Evolutionary conservation across 2,329 filamentous ascomycete genomes (phyloP).

Genomic region (Cordyceps sp.): DNA sequence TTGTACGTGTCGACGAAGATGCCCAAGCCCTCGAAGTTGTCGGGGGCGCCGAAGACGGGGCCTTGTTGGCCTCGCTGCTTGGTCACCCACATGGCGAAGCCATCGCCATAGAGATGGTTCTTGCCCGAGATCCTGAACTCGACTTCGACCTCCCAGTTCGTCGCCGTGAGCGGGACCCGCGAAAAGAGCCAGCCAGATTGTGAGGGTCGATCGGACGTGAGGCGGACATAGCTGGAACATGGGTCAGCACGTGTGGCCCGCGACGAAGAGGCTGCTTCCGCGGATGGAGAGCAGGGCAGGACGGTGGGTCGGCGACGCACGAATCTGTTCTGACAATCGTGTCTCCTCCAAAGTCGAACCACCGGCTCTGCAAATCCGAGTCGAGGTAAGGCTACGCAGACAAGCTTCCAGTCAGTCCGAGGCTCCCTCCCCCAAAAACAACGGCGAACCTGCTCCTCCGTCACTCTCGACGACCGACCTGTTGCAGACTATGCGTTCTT

Average conservation of each 20-base stretch:
- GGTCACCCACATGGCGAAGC: constrained; percentile 95
- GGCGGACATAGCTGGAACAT: constrained; percentile 63
- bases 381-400: constrained; percentile 84
- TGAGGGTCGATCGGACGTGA: constrained; percentile 80
- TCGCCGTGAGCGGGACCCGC: constrained; percentile 83
- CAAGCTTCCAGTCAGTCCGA: no score
- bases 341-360: constrained; percentile 98
- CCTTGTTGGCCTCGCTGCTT: constrained; percentile 73
- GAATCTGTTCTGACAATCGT: constrained; percentile 62
- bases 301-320: constrained; percentile 29
- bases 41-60: constrained; percentile 72
- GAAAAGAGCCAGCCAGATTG: constrained; percentile 91
- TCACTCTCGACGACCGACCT: constrained; percentile 36
- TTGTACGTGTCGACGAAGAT: constrained; percentile 99
- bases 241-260: no score
- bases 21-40: constrained; percentile 85
- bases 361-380: constrained; percentile 93
- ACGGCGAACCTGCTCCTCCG: no score
- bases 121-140: constrained; percentile 89
- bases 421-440: no score
- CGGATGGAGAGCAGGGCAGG: no score
- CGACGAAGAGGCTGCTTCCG: no score
- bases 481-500: constrained; percentile 68
- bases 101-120: constrained; percentile 84
- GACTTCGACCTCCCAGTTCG: constrained; percentile 96